phyloP scores from a whole-genome alignment of 1,284 basidiomycete species.

The Naganishia sp. region DNA sequence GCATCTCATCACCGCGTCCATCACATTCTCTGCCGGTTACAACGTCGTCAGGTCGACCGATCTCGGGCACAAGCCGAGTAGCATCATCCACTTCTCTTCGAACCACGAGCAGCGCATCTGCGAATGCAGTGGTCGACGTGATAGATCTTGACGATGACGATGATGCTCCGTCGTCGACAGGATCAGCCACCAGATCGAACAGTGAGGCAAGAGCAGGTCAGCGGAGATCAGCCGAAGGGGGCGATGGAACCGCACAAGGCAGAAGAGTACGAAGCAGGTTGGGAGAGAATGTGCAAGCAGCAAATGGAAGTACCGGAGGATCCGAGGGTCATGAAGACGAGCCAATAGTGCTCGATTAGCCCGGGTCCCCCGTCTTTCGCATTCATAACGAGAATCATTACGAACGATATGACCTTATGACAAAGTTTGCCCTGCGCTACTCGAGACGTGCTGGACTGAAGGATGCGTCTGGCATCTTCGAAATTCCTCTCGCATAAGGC shows the following conservation, averaged over 20 bases:
- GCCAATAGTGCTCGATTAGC: constrained; percentile 25
- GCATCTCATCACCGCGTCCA: constrained; percentile 15
- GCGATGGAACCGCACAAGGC: constrained; percentile 23
- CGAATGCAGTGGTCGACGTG: constrained; percentile 23
- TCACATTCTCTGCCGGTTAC: constrained; percentile 21
- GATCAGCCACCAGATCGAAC: not conserved
- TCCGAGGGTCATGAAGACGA: not conserved
- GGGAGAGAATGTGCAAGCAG: constrained; percentile 1
- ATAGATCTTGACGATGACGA: constrained; percentile 27
- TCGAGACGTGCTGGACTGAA: too few species aligned
- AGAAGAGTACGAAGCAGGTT: constrained; percentile 28
- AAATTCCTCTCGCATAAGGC: too few species aligned
- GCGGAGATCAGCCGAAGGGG: constrained; percentile 9
- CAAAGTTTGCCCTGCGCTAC: too few species aligned
- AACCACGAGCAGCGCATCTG: constrained; percentile 14
- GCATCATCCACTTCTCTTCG: constrained; percentile 27
- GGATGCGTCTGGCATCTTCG: too few species aligned
- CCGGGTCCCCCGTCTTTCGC: too few species aligned
- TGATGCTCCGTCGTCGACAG: not conserved
- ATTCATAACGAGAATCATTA: too few species aligned
- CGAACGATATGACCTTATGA: too few species aligned
- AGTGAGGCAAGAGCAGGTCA: constrained; percentile 9
- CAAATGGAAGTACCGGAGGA: not conserved
- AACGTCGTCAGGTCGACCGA: constrained; percentile 23
- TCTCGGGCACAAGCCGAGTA: constrained; percentile 26